Conservation (phyloP, 345 rosid species). For the Mercurialis annua region DNA sequence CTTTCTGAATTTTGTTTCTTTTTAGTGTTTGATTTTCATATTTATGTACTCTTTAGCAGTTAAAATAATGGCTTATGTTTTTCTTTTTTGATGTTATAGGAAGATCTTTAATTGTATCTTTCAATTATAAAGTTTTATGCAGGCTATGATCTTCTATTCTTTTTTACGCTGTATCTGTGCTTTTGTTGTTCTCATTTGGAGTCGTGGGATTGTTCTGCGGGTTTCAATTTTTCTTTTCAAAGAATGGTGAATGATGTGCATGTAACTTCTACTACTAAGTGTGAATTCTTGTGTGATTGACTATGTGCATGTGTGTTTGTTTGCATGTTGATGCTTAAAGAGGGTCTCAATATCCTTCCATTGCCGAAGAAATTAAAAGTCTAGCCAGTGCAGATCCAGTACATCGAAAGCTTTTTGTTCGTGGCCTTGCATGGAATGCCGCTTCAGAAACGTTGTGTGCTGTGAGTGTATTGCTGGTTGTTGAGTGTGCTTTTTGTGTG, state of each 20-base stretch:
- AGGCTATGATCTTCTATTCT: no score
- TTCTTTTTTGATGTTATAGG: neutral
- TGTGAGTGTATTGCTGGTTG: constrained; percentile 68
- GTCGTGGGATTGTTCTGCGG: constrained; percentile 18
- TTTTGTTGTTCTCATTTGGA: neutral
- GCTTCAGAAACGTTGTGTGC: constrained; percentile 72
- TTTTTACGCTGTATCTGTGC: neutral
- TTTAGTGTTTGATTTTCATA: no score
- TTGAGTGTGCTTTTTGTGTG: constrained; percentile 45
- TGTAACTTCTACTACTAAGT: constrained; percentile 27
- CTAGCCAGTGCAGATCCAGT: constrained; percentile 66
- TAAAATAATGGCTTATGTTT: neutral
- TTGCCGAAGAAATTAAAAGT: constrained; percentile 77
- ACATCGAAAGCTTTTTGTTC: constrained; percentile 80
- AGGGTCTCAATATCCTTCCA: constrained; percentile 70
- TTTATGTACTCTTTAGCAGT: no score
- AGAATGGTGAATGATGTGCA: constrained; percentile 1
- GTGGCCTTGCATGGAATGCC: constrained; percentile 83
- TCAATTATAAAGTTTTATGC: neutral
- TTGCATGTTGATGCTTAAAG: constrained; percentile 73
- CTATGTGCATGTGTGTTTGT: constrained; percentile 63
- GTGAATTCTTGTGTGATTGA: constrained; percentile 65
- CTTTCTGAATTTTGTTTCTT: no score
- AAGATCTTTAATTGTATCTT: neutral
- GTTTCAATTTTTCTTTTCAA: constrained; percentile 21